Percentiles rank a stretch among this genome's conserved stretches.
Evolutionary conservation across 306 rosid species (phyloP).

Genomic region (Sindora glabra): DNA sequence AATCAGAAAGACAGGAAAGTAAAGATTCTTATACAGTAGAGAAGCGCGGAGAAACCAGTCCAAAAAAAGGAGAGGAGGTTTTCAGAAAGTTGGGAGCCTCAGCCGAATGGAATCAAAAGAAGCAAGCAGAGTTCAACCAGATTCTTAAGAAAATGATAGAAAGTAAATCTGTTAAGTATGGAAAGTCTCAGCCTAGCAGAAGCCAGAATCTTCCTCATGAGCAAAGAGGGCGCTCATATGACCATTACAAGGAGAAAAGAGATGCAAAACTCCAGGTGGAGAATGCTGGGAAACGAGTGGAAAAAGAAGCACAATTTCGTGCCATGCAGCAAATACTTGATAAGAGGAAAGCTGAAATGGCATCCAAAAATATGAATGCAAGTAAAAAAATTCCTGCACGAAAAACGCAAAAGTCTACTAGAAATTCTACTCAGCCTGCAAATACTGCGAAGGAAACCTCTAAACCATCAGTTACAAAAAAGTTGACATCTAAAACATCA

Average conservation of each 20-base stretch:
- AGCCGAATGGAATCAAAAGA: conserved; percentile 67
- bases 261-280: conserved; percentile 70
- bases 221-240: conserved; percentile 71
- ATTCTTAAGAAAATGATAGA: conserved; percentile 76
- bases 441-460: conserved; percentile 49
- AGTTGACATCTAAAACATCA: conserved; percentile 43
- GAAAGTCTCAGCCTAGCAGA: conserved; percentile 58
- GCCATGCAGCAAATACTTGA: conserved; percentile 60
- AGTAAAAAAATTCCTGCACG: conserved; percentile 30
- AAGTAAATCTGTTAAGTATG: conserved; percentile 44
- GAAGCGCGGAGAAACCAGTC: conserved; percentile 29
- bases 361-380: conserved; percentile 40
- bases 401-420: conserved; percentile 47
- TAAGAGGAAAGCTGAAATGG: conserved; percentile 67
- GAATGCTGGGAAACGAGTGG: conserved; percentile 48
- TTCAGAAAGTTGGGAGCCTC: conserved; percentile 38
- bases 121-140: conserved; percentile 82
- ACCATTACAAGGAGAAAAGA: conserved; percentile 76
- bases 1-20: conserved; percentile 38
- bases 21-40: conserved; percentile 30
- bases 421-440: conserved; percentile 41
- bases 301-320: conserved; percentile 57
- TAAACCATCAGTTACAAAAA: conserved; percentile 44
- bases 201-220: conserved; percentile 45
- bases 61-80: conserved; percentile 32